Base-by-base conservation (phyloP, 164 flowering plant species). In the Liriodendron chinense region DNA sequence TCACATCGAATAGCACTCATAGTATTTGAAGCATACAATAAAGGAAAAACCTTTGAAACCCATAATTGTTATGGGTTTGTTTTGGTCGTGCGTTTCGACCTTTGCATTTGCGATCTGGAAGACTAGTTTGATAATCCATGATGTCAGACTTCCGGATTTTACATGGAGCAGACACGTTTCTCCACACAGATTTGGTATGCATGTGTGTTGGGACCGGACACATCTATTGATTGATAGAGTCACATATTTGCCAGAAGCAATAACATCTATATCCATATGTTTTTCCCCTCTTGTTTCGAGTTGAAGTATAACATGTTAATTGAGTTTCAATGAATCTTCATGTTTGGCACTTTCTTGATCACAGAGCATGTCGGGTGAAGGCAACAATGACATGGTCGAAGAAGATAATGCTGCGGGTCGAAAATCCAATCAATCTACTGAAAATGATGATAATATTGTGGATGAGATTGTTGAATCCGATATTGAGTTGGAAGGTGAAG, bases 391-490 rank as follows among this genome's bases (percentile, higher is more conserved):
- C 24, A 63, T 81, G 20, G 78, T 81, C 64, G 43, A 69, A 20
- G 83, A 79, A 61, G 82, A 75, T 12, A 69, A 47, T 50, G 43
- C 34, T 68, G 70, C 71, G n/a, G n/a, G 65, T 62, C 57, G 24
- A 13, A 65, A 64, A 9, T 61, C 76, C 24, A 43, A 56, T 16
- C 7, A 9, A 61, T 63, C 59, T 48, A 21, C 59, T 2, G 65
- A 72, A 34, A 86, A 83, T 24, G 90, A 78, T 48, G 87, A 78
- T 34, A 83, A 84, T 48, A 16, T 16, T 53, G 94, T 89, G 47
- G 88, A 82, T 34, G 98, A 90, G 71, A 84, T 93, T 34, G 76
- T 91, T 18, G 99, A 95, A 74, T 95, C 98, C 1, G 99, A 95
- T 75, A 71, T 92, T 18, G 99, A 92, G 78, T 84, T 95, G 56